Evolutionary conservation across 192 early-diverging fungal genomes (phyloP), one percentile per base, ranked within the genome.

Genomic region (Coemansia sp.): DNA sequence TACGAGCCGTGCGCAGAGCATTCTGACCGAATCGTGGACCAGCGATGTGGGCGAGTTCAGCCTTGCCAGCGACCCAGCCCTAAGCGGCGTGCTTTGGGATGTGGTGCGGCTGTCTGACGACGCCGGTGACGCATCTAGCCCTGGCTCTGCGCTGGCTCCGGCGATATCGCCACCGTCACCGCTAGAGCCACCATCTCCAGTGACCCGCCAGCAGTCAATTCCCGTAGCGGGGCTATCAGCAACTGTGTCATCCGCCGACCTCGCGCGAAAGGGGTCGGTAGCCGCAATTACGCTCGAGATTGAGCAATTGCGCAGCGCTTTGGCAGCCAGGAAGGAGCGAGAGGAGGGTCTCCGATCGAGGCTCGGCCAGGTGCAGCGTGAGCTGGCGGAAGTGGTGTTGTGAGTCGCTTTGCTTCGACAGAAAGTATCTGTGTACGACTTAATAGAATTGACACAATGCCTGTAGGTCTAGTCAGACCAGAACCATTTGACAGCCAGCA

Each of bases 41-140:
- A 79, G 73, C 70, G 78, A 79, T 55, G 55, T 76, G 11, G 72
- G 53, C 36, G 73, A 75, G 24, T 63, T 76, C 47, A 49, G 73
- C 47, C 53, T 64, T 11, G 47, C 50, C 27, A 63, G 50, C 29
- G 68, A 70, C 64, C 31, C 68, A 11, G 74, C 68, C 0, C 53
- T 73, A n/a, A 84, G 71, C 50, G 82, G 82, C 58, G 82, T 79
- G 12, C 57, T 76, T 22, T 84, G 82, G 82, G 82, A 84, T 29
- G 82, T 84, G 13, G 74, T 84, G 15, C 77, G 62, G 57, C 66
- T 84, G 53, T 68, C 81, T 6, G 62, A 65, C 18, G 75, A 65
- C 0, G 66, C 68, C 13, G 61, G 38, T 22, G 38, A 39, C 61
- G 11, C 61, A 3, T 40, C 61, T 20, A 62, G 61, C 20, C 61